These are phyloP conservation scores for Sporobolomyces phaffii DNA, from an alignment of 768 basidiomycete species.

Conservation along the genomic window DNA sequence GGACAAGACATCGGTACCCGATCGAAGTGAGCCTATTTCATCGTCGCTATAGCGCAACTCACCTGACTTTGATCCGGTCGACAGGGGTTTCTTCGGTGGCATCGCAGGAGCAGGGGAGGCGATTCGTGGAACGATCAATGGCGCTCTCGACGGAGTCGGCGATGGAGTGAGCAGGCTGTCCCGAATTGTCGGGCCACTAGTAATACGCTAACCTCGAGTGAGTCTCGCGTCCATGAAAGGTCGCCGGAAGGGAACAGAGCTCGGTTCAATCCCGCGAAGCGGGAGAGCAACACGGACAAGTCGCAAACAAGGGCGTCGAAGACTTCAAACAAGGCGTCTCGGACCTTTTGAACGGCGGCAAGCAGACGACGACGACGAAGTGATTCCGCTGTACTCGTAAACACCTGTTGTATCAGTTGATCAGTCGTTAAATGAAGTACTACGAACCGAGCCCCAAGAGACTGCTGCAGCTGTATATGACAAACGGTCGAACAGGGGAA, in stretches of 20 bases:
- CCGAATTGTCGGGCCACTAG: no score
- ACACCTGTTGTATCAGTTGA: no score
- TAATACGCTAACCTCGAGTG: no score
- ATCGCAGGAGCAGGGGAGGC: constrained; percentile 23
- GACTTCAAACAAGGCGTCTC: constrained; percentile 11
- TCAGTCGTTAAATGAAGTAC: no score
- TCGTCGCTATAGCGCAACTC: no score
- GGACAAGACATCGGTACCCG: constrained; percentile 12
- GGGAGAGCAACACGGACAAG: not conserved
- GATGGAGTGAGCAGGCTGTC: constrained; percentile 16
- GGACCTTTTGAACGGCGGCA: not conserved
- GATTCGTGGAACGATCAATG: constrained; percentile 25
- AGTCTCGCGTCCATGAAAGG: no score
- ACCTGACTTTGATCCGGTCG: no score
- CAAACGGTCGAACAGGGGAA: no score
- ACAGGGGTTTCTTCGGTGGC: constrained; percentile 15
- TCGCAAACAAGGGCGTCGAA: constrained; percentile 3
- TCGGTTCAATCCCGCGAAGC: not conserved
- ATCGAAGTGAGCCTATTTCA: not conserved
- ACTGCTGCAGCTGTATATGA: no score
- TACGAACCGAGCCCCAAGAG: no score
- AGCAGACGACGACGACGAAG: no score
- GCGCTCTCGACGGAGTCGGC: constrained; percentile 12
- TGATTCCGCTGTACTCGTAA: no score
- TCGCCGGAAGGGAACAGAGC: constrained; percentile 1